These are phyloP conservation scores for Rhododendron simsii DNA, from an alignment of 148 eudicot genomes.

Conservation along the genomic window DNA sequence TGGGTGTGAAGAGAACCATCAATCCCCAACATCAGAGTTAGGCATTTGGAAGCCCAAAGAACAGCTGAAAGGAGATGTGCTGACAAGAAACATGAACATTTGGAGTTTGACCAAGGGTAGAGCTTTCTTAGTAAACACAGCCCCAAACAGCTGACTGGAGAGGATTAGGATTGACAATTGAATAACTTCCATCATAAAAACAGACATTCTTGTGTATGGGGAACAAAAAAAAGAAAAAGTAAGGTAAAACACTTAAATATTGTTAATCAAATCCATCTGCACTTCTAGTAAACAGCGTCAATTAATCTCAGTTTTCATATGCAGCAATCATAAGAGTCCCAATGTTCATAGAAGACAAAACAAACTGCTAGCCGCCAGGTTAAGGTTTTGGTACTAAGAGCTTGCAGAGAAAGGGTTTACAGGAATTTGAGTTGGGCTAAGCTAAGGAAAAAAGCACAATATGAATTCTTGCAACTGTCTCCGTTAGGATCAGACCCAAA, in stretches of 20 bases:
- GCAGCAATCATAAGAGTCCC: neutral
- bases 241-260: neutral
- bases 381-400: neutral
- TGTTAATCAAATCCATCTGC: neutral
- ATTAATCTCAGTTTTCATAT: neutral
- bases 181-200: neutral
- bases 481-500: neutral
- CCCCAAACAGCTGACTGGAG: neutral
- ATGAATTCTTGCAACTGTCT: neutral
- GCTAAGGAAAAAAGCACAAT: neutral
- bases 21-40: neutral
- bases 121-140: neutral
- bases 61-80: neutral
- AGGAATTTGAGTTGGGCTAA: constrained; percentile 1
- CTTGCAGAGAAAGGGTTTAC: neutral
- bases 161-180: neutral
- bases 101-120: neutral
- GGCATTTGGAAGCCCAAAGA: neutral
- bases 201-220: neutral
- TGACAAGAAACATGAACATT: neutral
- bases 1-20: neutral
- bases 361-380: neutral
- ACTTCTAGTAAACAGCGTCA: neutral
- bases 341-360: neutral
- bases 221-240: neutral